A percentile compares a stretch with the other conserved stretches of the same genome.
These are phyloP conservation scores for Acer yangbiense DNA, from an alignment of 345 rosid species.

Conservation along the genomic window DNA sequence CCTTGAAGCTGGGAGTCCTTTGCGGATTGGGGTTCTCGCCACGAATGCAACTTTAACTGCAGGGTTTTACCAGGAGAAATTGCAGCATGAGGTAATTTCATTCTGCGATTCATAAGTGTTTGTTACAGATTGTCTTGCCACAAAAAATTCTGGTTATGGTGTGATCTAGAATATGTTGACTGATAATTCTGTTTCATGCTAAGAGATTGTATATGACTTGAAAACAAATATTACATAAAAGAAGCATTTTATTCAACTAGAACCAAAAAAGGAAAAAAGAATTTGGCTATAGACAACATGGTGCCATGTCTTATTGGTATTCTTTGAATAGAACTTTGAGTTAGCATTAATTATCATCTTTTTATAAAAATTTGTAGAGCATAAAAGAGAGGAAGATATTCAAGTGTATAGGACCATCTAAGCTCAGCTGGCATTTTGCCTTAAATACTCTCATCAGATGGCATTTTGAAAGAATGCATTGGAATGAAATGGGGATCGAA, in stretches of 20 bases:
- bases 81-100: conserved; percentile 42
- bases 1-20: conserved; percentile 53
- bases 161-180: not conserved
- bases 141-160: not conserved
- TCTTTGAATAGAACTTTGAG: not conserved
- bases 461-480: not conserved
- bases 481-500: not conserved
- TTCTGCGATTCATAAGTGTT: conserved; percentile 3
- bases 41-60: conserved; percentile 39
- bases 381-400: not conserved
- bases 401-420: not conserved
- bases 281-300: not conserved
- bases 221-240: not conserved
- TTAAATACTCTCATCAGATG: not conserved
- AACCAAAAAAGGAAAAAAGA: not conserved
- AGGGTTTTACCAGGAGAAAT: conserved; percentile 54
- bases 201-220: not conserved
- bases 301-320: not conserved
- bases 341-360: too few relatives aligned
- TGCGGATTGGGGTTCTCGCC: conserved; percentile 47
- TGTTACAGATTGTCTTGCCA: not conserved
- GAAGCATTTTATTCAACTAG: not conserved
- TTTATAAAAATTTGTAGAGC: not conserved
- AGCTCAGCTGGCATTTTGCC: not conserved
- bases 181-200: not conserved